Evolutionary conservation across 352 stramenopile genomes (phyloP).

Genomic region (Plasmopara muralis): DNA sequence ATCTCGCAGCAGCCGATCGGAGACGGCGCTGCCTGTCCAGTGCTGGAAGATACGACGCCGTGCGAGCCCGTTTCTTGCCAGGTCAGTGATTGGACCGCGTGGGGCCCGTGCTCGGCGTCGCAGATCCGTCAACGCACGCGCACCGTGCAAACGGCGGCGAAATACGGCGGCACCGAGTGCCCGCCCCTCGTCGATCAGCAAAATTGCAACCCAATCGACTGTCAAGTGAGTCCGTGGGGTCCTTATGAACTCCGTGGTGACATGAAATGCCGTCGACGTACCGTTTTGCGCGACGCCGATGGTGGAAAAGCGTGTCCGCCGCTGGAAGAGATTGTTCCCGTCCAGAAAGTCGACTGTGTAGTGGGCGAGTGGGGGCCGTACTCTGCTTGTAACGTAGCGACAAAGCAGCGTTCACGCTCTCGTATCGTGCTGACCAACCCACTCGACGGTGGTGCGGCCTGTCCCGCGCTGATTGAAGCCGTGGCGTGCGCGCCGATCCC

Average conservation of each 20-base stretch:
- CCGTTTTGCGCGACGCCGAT: slow-evolving; percentile 31
- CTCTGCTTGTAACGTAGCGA: slow-evolving; percentile 29
- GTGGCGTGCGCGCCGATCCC: slow-evolving; percentile 34
- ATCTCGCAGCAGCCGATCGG: slow-evolving; percentile 41
- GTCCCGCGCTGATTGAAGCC: slow-evolving; percentile 26
- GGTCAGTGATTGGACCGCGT: slow-evolving; percentile 44
- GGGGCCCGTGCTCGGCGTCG: slow-evolving; percentile 29
- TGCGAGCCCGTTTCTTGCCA: slow-evolving; percentile 48
- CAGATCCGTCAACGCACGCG: slow-evolving; percentile 39
- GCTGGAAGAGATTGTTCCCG: slow-evolving; percentile 33
- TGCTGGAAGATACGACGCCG: slow-evolving; percentile 27
- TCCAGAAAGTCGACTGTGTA: slow-evolving; percentile 36
- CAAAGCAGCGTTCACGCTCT: slow-evolving; percentile 38
- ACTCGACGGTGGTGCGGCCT: slow-evolving; percentile 45
- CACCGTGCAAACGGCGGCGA: slow-evolving; percentile 30
- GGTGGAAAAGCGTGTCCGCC: slow-evolving; percentile 36
- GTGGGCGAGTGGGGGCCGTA: slow-evolving; percentile 43
- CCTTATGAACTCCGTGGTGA: slow-evolving; percentile 31
- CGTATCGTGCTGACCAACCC: slow-evolving; percentile 32
- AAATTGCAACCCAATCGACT: slow-evolving; percentile 64
- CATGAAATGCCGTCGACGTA: slow-evolving; percentile 39
- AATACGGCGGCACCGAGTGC: slow-evolving; percentile 43
- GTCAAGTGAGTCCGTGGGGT: slow-evolving; percentile 46
- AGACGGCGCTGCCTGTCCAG: slow-evolving; percentile 42
- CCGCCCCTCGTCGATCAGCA: slow-evolving; percentile 34